Base-by-base conservation (phyloP, 2,329 filamentous ascomycete species). In the Huntiella decipiens region DNA sequence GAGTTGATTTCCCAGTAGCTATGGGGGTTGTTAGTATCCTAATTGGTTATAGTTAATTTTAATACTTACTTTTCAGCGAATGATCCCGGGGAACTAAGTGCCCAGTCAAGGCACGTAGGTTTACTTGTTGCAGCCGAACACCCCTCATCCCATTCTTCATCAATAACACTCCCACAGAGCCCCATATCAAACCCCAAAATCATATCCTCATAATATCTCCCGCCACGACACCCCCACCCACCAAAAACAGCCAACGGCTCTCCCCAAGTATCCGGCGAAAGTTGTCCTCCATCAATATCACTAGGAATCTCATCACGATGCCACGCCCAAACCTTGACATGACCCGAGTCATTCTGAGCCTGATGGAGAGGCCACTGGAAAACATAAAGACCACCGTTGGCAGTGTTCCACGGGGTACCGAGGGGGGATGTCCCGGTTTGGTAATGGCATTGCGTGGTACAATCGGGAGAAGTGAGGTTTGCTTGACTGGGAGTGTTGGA, bases 81-180 rank as follows among this genome's bases (percentile, higher is more conserved):
- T 5, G 42, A 43, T 5, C 37, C 42, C 1, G 42, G n/a, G 28
- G 43, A 35, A 7, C 32, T 15, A 10, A 38, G 35, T 17, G 46
- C 42, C 40, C 67, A 71, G 3, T 65, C 67, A 4, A 61, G 53
- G 0, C 66, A 66, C n/a, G 61, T 56, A 7, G 53, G 47, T 46
- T 54, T 54, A 51, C 66, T 70, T 11, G 60, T 56, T 12, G 64
- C 61, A 10, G 56, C 53, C 6, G 15, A 7, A 17, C 41, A 48
- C 2, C 42, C 42, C 4, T 53, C 53, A 13, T 56, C 58, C 67
- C 68, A 71, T 12, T 61, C 55, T 4, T 57, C 58, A 37, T 59
- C 76, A 1, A 79, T 81, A 68, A 80, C 87, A 54, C 79, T 74
- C 19, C 83, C 83, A 56, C 84, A 91, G 57, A 91, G 84, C 42